phyloP scores from a whole-genome alignment of 495 filamentous ascomycete species.

The Neurospora sp. region DNA sequence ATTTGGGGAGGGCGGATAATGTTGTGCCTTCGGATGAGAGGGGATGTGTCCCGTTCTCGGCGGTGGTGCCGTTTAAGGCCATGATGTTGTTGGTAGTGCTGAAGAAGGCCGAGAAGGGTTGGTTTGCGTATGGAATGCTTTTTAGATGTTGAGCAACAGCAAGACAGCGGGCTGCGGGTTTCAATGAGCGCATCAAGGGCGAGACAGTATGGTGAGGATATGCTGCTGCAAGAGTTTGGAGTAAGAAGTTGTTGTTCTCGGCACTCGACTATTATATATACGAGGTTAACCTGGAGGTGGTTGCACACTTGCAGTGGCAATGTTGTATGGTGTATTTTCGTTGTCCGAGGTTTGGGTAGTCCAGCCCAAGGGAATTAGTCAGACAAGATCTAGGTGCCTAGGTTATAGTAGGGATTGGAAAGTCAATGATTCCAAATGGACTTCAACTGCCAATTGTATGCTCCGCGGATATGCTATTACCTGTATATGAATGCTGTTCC shows the following conservation, averaged over 20 bases:
- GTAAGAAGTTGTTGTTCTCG: not conserved
- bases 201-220: not conserved
- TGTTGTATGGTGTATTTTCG: not conserved
- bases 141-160: constrained; percentile 18
- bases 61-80: constrained; percentile 10
- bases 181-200: constrained; percentile 18
- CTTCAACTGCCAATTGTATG: not conserved
- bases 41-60: constrained; percentile 6
- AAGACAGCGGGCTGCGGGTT: constrained; percentile 19
- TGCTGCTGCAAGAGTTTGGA: not conserved
- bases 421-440: not conserved
- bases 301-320: not conserved
- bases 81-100: constrained; percentile 12
- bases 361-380: not conserved
- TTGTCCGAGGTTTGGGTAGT: not conserved
- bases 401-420: not conserved
- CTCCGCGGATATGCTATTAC: not conserved
- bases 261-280: not conserved
- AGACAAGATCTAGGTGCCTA: not conserved
- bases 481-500: not conserved
- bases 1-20: constrained; percentile 69
- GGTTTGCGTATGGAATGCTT: constrained; percentile 1
- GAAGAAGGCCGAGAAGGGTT: constrained; percentile 15
- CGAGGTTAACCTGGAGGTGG: not conserved
- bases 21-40: constrained; percentile 22